Evolutionary conservation across 1,139 yeast genomes (phyloP), one percentile per base, ranked within the genome.

Genomic region (Candida frijolesensis): DNA sequence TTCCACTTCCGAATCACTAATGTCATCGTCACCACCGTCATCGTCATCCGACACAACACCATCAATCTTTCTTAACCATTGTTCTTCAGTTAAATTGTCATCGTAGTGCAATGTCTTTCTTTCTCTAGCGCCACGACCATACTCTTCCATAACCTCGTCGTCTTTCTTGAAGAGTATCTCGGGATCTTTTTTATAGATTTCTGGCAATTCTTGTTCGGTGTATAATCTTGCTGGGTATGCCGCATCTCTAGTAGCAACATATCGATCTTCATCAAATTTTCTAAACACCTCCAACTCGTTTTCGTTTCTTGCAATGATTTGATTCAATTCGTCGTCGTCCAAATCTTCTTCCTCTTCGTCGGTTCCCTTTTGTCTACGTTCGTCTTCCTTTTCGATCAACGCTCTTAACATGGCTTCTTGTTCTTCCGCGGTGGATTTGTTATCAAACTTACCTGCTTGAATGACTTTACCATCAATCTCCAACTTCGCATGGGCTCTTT

Each of bases 391-490:
- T 59, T 86, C 94, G 43, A 87, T 64, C 52, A 87, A 74, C 18
- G 85, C 84, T 62, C 89, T 78, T 61, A 87, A 75, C 51, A 85
- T 76, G 0, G 90, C 91, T 65, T 87, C 94, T 65, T 87, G 95
- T 65, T 87, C 94, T 66, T 87, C 94, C 0, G 92, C 78, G 3
- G 92, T 85, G 1, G 92, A 86, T 62, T 87, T 87, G 63, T 87
- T 87, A 68, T 86, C 95, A 57, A 87, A 87, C 60, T 87, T 87
- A 78, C 95, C 96, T 2, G 94, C 95, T 66, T 87, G 95, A 64
- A 89, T 89, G 55, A 89, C 95, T 63, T 89, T 87, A 51, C 96
- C 96, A 66, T 89, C 96, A 58, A 89, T 87, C 61, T 88, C 94
- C 61, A 88, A 75, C 65, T 89, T 89, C 50, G 86, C 87, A 60